Evolutionary conservation across 2,329 filamentous ascomycete genomes (phyloP), one percentile per base, ranked within the genome.

Genomic region (Delphinella strobiligena): DNA sequence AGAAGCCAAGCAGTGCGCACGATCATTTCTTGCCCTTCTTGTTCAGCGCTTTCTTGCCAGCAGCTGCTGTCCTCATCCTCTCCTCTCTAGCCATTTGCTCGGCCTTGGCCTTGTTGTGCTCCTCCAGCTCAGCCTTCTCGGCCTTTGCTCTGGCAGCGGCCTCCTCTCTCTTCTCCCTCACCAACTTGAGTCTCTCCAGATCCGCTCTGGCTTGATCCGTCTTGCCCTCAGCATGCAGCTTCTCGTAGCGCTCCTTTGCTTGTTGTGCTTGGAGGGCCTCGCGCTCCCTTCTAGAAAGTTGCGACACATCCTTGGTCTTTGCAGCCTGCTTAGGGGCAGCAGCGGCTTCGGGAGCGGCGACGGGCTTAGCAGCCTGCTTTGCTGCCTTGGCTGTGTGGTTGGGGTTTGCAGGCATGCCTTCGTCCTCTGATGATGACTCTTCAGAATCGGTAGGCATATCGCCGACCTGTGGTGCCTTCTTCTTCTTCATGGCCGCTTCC

Each of bases 161-260:
- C 15, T 80, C 80, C 54, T 84, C 88, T 47, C 91, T 76, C 66
- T 86, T 82, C 71, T 94, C 85, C 35, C 80, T 77, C 49, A 98
- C 86, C 44, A 89, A 58, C 60, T 70, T 78, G 54, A 98, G 65
- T 41, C 91, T 75, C 43, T 86, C 89, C 50, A 96, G 57, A 62
- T 98, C 91, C 4, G 84, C 80, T 59, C 85, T 82, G 35, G 89
- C 88, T 70, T 95, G 84, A 45, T 98, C 91, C 33, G 91, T 96
- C 77, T 96, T 96, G 54, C 89, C 89, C 56, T 87, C 82, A 42
- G 87, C 84, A 55, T 95, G 89, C 52, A 95, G 62, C 65, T 93
- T 93, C 69, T 86, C 75, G 57, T 94, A 95, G 50, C 79, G 74
- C 68, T 94, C 88, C 61, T 87, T 88, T 19, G 85, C 86, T 58